Evolutionary conservation across 495 filamentous ascomycete genomes (phyloP).

Genomic region (Haplographium delicatum): DNA sequence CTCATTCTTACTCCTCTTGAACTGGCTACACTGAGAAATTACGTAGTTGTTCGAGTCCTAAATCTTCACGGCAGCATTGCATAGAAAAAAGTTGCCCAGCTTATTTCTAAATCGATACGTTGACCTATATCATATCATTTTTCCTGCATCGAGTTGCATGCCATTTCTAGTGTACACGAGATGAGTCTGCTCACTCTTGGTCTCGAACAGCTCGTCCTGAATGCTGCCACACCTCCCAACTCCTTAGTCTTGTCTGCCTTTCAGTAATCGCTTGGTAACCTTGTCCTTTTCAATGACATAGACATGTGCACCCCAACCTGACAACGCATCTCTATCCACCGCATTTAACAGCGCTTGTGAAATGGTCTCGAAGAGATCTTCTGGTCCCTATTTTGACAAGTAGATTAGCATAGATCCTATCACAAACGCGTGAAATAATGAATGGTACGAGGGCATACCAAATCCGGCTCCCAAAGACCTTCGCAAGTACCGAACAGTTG

Average conservation of each 20-base stretch:
- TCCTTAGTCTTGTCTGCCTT: slow-evolving; percentile 64
- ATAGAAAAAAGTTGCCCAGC: no score
- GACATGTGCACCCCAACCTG: slow-evolving; percentile 96
- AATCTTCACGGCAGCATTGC: no score
- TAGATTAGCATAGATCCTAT: slow-evolving; percentile 5
- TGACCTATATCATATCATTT: slow-evolving; percentile 15
- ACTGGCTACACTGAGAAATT: no score
- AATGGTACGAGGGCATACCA: slow-evolving; percentile 51
- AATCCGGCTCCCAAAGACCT: slow-evolving; percentile 93
- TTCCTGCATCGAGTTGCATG: slow-evolving; percentile 8
- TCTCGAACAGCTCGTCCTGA: no score
- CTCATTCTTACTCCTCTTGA: no score
- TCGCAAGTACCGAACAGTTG: slow-evolving; percentile 99
- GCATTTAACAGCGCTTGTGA: slow-evolving; percentile 95
- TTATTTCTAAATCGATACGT: no score
- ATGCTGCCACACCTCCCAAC: neutral
- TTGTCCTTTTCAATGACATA: slow-evolving; percentile 99
- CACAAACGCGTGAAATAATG: neutral
- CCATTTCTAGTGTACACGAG: neutral
- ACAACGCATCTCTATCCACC: slow-evolving; percentile 92
- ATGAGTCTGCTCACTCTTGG: no score
- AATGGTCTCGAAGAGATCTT: slow-evolving; percentile 97
- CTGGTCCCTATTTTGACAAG: slow-evolving; percentile 57
- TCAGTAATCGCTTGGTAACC: slow-evolving; percentile 95
- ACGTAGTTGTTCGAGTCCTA: no score